These are phyloP conservation scores for Macrolepiota fuliginosa DNA, from an alignment of 768 basidiomycete species.

Conservation along the genomic window DNA sequence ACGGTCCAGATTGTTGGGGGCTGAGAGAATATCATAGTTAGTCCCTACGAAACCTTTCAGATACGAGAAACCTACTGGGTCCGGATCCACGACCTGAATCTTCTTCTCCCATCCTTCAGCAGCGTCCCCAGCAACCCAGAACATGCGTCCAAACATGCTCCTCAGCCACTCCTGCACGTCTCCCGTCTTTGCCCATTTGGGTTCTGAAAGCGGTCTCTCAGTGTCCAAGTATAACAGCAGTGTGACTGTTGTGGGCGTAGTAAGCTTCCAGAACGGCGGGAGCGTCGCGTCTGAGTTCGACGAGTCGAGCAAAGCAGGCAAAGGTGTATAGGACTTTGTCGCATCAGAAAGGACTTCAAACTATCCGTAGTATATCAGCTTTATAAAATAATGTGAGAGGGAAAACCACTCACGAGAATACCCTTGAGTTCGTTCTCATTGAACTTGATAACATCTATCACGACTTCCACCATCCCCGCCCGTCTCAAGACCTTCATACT, in stretches of 20 bases:
- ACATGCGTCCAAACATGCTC: constrained; percentile 85
- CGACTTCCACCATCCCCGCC: constrained; percentile 85
- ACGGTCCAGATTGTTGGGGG: constrained; percentile 91
- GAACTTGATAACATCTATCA: constrained; percentile 56
- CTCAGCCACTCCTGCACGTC: constrained; percentile 93
- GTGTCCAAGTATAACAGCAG: constrained; percentile 82
- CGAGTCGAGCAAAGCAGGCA: constrained; percentile 45
- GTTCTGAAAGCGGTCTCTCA: constrained; percentile 86
- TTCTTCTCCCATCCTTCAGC: constrained; percentile 95
- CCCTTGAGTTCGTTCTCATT: constrained; percentile 63
- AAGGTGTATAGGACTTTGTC: constrained; percentile 66
- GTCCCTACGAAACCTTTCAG: background rate
- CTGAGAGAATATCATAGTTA: constrained; percentile 36
- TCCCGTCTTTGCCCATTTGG: constrained; percentile 95
- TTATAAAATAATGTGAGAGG: constrained; percentile 6
- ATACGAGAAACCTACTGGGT: constrained; percentile 64
- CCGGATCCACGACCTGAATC: constrained; percentile 89
- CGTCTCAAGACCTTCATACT: constrained; percentile 75
- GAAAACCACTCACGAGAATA: constrained; percentile 57
- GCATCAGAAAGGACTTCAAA: constrained; percentile 72
- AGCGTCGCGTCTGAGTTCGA: constrained; percentile 54
- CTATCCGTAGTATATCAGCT: constrained; percentile 34
- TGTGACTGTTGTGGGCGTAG: constrained; percentile 54
- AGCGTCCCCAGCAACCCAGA: constrained; percentile 80
- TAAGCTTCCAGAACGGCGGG: constrained; percentile 65